These are phyloP conservation scores for Globisporangium echinulatum DNA, from an alignment of 352 stramenopile species.

Conservation along the genomic window DNA sequence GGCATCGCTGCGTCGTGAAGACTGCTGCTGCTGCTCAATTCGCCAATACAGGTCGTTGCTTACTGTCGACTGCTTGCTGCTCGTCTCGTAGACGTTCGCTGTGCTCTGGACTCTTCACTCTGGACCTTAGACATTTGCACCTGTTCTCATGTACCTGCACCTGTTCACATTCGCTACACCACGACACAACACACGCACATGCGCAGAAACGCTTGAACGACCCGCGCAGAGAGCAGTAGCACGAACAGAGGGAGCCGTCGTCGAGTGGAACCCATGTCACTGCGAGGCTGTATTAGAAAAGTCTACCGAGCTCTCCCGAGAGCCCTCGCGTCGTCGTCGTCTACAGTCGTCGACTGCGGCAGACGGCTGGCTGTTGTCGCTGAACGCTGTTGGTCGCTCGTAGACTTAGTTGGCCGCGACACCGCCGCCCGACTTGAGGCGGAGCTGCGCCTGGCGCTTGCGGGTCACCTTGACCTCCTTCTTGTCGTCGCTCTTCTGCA, in stretches of 20 bases:
- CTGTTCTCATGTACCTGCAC: background rate
- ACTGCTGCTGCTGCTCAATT: background rate
- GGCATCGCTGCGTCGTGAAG: slow-evolving; percentile 7
- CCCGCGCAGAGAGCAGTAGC: background rate
- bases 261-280: slow-evolving; percentile 68
- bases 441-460: slow-evolving; percentile 87
- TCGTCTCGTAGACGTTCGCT: too few species aligned
- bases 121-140: too few species aligned
- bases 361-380: slow-evolving; percentile 8
- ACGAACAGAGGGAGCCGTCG: background rate
- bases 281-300: slow-evolving; percentile 79
- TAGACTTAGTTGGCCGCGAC: slow-evolving; percentile 74
- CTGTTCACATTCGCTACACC: background rate
- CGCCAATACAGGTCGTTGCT: too few species aligned
- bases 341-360: slow-evolving; percentile 31
- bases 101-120: too few species aligned
- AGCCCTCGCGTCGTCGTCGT: slow-evolving; percentile 18
- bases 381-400: slow-evolving; percentile 9
- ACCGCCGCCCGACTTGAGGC: slow-evolving; percentile 84
- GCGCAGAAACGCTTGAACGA: background rate
- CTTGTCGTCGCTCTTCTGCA: slow-evolving; percentile 87
- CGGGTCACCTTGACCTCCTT: slow-evolving; percentile 80
- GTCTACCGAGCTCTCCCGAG: slow-evolving; percentile 39
- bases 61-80: background rate
- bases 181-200: background rate